Conservation (phyloP, 768 basidiomycete genomes). For the Macrocybe gigantea region DNA sequence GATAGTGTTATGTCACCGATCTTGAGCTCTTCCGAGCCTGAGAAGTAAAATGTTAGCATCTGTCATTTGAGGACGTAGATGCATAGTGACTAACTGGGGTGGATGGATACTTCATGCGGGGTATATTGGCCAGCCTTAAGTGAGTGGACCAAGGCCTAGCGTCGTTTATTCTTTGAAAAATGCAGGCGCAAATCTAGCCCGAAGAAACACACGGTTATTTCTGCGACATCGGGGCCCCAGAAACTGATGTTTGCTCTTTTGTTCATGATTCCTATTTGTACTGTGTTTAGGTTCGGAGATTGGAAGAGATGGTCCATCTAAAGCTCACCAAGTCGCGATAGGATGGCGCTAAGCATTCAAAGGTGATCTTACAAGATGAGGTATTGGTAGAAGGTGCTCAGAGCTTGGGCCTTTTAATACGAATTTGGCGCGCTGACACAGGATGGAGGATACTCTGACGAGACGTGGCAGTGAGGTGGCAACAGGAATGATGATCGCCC, state of each 20-base stretch:
- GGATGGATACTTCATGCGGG: neutral
- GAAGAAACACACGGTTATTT: neutral
- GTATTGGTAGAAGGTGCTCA: no score
- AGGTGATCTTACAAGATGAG: no score
- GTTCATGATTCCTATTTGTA: neutral
- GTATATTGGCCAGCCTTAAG: conserved; percentile 1
- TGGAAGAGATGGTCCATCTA: neutral
- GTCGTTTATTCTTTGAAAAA: neutral
- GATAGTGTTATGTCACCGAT: neutral
- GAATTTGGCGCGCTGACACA: no score
- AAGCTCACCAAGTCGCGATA: neutral
- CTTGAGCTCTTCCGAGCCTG: conserved; percentile 1
- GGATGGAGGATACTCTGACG: no score
- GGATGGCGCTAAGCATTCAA: conserved; percentile 2
- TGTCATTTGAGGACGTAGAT: neutral
- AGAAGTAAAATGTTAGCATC: neutral
- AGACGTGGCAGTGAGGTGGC: no score
- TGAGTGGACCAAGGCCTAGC: neutral
- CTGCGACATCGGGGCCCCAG: conserved; percentile 1
- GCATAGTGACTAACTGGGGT: conserved; percentile 1
- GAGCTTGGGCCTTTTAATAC: no score
- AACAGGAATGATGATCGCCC: no score
- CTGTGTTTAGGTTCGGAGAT: neutral
- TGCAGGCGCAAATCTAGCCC: neutral
- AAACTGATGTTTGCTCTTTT: conserved; percentile 1